Evolutionary conservation across 768 basidiomycete species (phyloP), one percentile per base, ranked within the genome.

Genomic region (Asterophora lycoperdoides): DNA sequence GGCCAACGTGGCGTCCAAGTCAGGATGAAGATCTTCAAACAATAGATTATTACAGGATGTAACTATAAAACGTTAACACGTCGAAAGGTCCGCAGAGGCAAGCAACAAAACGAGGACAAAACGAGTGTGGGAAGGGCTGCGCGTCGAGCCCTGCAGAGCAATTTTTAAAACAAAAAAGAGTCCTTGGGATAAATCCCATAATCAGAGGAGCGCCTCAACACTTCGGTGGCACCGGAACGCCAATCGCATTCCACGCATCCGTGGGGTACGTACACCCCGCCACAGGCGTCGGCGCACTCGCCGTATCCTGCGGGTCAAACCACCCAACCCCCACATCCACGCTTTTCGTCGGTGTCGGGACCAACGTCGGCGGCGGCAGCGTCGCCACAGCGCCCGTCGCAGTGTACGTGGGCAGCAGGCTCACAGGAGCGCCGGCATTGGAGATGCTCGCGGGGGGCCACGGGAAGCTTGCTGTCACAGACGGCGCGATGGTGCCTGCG

Each of bases 401-500:
- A 2, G 86, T 85, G 63, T 89, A 90, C 4, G 77, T 69, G 0
- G 88, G 89, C 8, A 89, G 66, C 20, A 59, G 53, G 15, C 71
- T 61, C 4, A 66, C 76, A 46, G 73, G 68, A 34, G 63, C 71
- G 15, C 49, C 58, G 7, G 49, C 65, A 26, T 59, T 57, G 8
- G 57, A 60, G 42, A 89, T 73, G n/a, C 71, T 59, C 9, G 77
- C 64, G 14, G 87, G 86, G 26, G 87, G 87, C 82, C 83, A 90
- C 26, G 74, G 64, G 52, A 69, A 75, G 13, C 62, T 59, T 2
- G 61, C 53, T 55, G 76, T 54, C 62, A 68, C 46, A 70, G 70
- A 34, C 60, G 71, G 59, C 75, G 76, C 49, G 66, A 77, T 46
- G 68, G 74, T 46, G 67, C 84, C 56, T 70, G 83, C 59, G 61